These are phyloP conservation scores for Pythium phragmitis DNA, from an alignment of 352 stramenopile genomes.

Conservation along the genomic window DNA sequence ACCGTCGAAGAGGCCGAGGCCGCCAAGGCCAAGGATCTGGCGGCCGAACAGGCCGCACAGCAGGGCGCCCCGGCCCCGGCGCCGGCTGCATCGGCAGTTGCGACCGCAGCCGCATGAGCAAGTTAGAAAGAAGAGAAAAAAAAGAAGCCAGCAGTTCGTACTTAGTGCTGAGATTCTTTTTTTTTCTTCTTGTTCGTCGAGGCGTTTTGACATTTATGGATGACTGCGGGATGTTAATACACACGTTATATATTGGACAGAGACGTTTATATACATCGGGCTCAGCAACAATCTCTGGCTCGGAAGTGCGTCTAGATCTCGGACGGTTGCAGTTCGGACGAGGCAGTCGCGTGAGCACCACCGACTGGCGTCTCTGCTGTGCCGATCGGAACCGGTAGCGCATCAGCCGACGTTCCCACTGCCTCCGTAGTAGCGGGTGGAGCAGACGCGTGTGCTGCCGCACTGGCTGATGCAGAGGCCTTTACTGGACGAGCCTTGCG, in stretches of 20 bases:
- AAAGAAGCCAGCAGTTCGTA: no score
- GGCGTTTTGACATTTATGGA: no score
- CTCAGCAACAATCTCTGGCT: background rate
- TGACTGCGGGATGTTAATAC: background rate
- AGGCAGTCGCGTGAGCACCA: background rate
- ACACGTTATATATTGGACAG: background rate
- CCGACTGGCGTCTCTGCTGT: background rate
- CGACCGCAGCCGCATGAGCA: background rate
- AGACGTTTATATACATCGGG: background rate
- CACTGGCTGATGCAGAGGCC: background rate
- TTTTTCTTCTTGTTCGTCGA: no score
- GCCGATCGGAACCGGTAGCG: background rate
- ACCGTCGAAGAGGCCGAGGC: slow-evolving; percentile 11
- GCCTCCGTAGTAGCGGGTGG: background rate
- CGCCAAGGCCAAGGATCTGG: slow-evolving; percentile 11
- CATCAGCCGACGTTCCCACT: background rate
- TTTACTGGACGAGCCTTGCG: slow-evolving; percentile 4
- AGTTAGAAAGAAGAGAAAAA: background rate
- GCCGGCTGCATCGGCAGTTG: background rate
- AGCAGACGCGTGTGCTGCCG: background rate
- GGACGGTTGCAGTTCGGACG: background rate
- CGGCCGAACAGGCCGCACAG: background rate
- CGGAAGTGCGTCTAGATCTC: background rate
- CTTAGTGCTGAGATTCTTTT: no score
- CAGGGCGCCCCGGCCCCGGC: no score